A percentile compares a stretch with the other conserved stretches of the same genome.
phyloP scores from a whole-genome alignment of 352 stramenopile genomes.

The Pythium vanterpoolii region DNA sequence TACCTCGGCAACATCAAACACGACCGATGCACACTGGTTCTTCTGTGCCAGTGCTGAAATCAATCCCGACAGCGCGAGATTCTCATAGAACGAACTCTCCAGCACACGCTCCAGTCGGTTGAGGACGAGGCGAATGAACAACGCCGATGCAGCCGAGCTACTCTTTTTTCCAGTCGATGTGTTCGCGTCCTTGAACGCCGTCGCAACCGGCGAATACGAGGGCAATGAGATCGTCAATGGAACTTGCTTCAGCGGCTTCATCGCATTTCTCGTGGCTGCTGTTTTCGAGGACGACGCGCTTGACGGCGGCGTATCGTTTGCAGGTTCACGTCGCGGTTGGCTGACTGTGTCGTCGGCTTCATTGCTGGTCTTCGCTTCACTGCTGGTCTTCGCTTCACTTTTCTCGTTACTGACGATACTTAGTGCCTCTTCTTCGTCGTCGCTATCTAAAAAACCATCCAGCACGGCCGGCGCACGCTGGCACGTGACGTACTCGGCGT shows the following conservation, averaged over 20 bases:
- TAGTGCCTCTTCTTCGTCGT: slow-evolving; percentile 39
- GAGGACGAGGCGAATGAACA: slow-evolving; percentile 77
- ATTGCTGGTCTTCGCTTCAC: neutral
- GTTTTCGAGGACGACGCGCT: slow-evolving; percentile 42
- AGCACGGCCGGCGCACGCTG: slow-evolving; percentile 47
- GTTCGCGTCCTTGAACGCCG: neutral
- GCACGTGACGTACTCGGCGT: slow-evolving; percentile 76
- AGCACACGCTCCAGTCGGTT: slow-evolving; percentile 71
- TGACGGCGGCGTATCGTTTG: neutral
- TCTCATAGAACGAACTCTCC: slow-evolving; percentile 83
- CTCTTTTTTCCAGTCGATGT: neutral
- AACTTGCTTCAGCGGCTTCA: slow-evolving; percentile 67
- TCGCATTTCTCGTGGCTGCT: slow-evolving; percentile 49
- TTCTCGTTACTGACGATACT: neutral
- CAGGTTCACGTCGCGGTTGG: slow-evolving; percentile 9
- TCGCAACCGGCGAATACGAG: slow-evolving; percentile 57
- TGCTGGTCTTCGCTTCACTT: neutral
- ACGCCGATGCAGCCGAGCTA: neutral
- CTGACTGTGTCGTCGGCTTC: neutral
- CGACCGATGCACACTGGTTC: slow-evolving; percentile 34
- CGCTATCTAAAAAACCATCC: slow-evolving; percentile 44
- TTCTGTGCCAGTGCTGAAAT: slow-evolving; percentile 74
- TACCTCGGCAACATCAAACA: slow-evolving; percentile 56
- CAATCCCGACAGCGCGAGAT: slow-evolving; percentile 74
- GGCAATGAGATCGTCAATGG: slow-evolving; percentile 63